Conservation (phyloP, 169 alveolate species). For the Eimeria praecox region DNA sequence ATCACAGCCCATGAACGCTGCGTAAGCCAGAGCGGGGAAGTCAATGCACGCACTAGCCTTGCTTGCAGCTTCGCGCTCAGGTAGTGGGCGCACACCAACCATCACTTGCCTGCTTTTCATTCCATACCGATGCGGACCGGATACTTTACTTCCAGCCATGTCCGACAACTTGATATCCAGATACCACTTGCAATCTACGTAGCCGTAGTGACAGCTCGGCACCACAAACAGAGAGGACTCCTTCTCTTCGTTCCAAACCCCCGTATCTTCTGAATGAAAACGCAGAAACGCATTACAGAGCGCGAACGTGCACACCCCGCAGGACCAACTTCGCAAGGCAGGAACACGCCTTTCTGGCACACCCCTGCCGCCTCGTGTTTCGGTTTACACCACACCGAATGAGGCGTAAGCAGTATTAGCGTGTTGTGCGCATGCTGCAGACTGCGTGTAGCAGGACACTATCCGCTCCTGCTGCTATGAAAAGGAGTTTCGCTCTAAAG, state of each 20-base stretch:
- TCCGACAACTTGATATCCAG: not conserved
- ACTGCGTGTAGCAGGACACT: not conserved
- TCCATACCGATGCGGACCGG: not conserved
- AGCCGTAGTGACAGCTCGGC: no score
- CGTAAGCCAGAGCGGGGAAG: not conserved
- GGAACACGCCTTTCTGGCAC: not conserved
- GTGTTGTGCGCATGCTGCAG: not conserved
- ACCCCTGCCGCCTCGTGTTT: not conserved
- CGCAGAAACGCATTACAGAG: not conserved
- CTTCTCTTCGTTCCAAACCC: conserved; percentile 24
- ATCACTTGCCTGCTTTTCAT: not conserved
- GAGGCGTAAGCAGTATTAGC: not conserved
- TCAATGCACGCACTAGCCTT: not conserved
- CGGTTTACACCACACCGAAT: not conserved
- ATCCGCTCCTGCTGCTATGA: not conserved
- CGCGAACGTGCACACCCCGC: not conserved
- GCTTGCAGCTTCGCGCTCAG: not conserved
- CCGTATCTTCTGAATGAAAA: conserved; percentile 39
- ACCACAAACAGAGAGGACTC: conserved; percentile 20
- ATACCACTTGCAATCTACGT: no score
- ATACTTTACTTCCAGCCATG: not conserved
- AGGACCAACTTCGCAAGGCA: not conserved
- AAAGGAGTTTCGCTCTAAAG: not conserved
- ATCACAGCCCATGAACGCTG: conserved; percentile 17
- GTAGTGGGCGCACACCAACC: not conserved